These are phyloP conservation scores for Priceomyces melissophilus DNA, from an alignment of 805 yeast species.

Conservation along the genomic window DNA sequence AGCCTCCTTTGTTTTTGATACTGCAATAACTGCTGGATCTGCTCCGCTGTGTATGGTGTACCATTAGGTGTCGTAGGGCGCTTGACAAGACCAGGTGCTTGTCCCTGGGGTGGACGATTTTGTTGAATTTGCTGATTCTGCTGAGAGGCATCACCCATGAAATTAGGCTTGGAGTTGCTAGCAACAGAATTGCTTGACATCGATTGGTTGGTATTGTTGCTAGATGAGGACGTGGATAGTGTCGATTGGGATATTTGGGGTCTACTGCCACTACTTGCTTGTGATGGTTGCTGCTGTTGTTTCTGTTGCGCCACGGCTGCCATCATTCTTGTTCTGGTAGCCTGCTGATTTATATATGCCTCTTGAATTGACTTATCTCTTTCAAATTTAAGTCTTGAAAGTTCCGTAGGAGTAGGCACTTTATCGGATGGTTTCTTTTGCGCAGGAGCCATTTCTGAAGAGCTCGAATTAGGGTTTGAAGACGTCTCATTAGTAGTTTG, in stretches of 20 bases:
- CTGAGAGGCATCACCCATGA: not conserved
- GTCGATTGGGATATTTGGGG: slow-evolving; percentile 1
- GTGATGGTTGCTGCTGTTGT: slow-evolving; percentile 14
- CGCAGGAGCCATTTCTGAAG: slow-evolving; percentile 1
- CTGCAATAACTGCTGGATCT: slow-evolving; percentile 54
- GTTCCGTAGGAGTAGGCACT: slow-evolving; percentile 70
- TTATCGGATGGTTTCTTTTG: slow-evolving; percentile 37
- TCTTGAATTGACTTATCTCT: slow-evolving; percentile 84
- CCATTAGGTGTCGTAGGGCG: slow-evolving; percentile 52
- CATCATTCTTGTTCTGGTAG: slow-evolving; percentile 40
- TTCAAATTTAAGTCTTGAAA: slow-evolving; percentile 78
- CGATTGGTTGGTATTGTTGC: slow-evolving; percentile 5
- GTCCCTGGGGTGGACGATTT: not conserved
- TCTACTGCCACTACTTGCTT: slow-evolving; percentile 1
- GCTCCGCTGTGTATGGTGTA: slow-evolving; percentile 57
- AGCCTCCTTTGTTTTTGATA: slow-evolving; percentile 49
- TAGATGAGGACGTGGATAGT: not conserved
- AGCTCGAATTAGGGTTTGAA: slow-evolving; percentile 3
- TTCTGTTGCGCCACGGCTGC: slow-evolving; percentile 40
- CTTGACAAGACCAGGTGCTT: slow-evolving; percentile 9
- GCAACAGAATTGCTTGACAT: slow-evolving; percentile 1
- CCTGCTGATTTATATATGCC: slow-evolving; percentile 51
- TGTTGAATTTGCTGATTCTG: slow-evolving; percentile 6
- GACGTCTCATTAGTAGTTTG: not conserved
- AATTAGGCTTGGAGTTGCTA: slow-evolving; percentile 1